phyloP scores from a whole-genome alignment of 768 basidiomycete genomes.

The Mycena epipterygia region DNA sequence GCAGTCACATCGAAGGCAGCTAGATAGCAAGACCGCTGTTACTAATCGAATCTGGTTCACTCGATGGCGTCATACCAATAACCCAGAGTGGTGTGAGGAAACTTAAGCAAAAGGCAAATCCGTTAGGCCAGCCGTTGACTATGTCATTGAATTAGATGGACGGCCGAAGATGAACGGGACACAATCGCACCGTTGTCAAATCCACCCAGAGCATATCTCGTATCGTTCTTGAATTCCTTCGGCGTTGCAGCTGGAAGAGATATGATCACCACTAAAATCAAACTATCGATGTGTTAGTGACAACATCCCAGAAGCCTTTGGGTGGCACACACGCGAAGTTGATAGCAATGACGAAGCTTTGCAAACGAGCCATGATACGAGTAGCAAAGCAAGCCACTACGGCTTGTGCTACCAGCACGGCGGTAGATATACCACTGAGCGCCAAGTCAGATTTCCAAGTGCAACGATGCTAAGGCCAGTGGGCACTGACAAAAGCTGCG shows the following conservation, averaged over 20 bases:
- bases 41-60: neutral
- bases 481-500: slow-evolving; percentile 43
- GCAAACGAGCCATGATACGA: slow-evolving; percentile 61
- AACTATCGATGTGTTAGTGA: slow-evolving; percentile 28
- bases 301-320: slow-evolving; percentile 4
- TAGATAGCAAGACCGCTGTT: neutral
- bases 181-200: slow-evolving; percentile 49
- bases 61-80: slow-evolving; percentile 41
- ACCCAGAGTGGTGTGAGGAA: slow-evolving; percentile 51
- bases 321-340: slow-evolving; percentile 50
- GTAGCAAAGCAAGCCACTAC: neutral
- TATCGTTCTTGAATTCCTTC: slow-evolving; percentile 49
- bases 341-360: slow-evolving; percentile 57
- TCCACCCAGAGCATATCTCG: slow-evolving; percentile 51
- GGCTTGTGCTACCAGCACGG: slow-evolving; percentile 64
- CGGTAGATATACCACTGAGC: slow-evolving; percentile 64
- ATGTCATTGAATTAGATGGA: slow-evolving; percentile 44
- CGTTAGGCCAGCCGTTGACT: slow-evolving; percentile 52
- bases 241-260: slow-evolving; percentile 55
- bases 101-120: slow-evolving; percentile 54
- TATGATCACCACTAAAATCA: slow-evolving; percentile 50
- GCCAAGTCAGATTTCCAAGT: slow-evolving; percentile 7
- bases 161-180: neutral
- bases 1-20: slow-evolving; percentile 54
- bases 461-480: slow-evolving; percentile 5